Evolutionary conservation across 164 flowering plant genomes (phyloP), one percentile per base, ranked within the genome.

Genomic region (Tetrastigma voinierianum): DNA sequence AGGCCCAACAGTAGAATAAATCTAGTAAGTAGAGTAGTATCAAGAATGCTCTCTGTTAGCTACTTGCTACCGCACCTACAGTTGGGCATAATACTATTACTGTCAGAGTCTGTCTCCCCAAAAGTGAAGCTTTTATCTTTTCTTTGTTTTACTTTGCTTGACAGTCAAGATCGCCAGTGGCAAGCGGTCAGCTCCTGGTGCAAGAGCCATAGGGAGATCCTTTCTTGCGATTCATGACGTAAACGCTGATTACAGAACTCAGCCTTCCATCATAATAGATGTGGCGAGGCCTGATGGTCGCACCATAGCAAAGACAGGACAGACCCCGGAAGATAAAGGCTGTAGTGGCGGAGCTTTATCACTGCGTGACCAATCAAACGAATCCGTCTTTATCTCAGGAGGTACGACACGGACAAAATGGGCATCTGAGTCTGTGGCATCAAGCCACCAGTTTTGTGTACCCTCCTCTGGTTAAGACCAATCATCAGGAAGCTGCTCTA

Each of bases 271-370:
- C n/a, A n/a, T n/a, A n/a, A n/a, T n/a, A n/a, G n/a, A n/a, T n/a
- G n/a, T n/a, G n/a, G n/a, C n/a, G n/a, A n/a, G 0, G 88, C 87
- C 47, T n/a, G 93, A 91, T n/a, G n/a, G 93, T 96, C 11, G 84
- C 87, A 57, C 83, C n/a, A n/a, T n/a, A n/a, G n/a, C 77, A 32
- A 91, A 65, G 49, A 87, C 81, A 7, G 96, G 97, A 11, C 79
- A 91, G 74, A 1, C 97, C 96, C 15, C 96, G 80, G 70, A 77
- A 83, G 10, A 91, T 83, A n/a, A 32, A 91, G 84, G 68, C 95
- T 89, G 60, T 91, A 96, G 85, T 8, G 97, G 96, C 2, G 97
- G 97, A 64, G 93, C 74, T 69, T 89, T 93, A 63, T 89, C 90
- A 54, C 93, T 89, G 84, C 89, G 82, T 21, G 82, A 77, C 96